These are phyloP conservation scores for Arctium lappa DNA, from an alignment of 129 eudicot genomes.

Conservation along the genomic window DNA sequence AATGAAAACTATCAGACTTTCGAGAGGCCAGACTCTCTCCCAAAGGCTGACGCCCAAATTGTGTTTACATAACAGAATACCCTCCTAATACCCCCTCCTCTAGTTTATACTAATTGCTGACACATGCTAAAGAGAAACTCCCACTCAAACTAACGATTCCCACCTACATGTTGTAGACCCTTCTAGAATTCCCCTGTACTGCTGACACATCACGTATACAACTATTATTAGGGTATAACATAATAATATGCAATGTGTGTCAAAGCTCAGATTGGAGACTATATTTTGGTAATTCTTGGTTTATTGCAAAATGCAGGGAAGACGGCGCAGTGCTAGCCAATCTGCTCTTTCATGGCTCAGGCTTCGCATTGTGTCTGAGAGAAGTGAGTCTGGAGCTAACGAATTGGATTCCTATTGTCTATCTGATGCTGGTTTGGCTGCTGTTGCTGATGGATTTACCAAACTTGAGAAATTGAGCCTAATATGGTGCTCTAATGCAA, in stretches of 20 bases:
- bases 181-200: too few species aligned
- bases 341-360: slow-evolving; percentile 40
- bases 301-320: slow-evolving; percentile 45
- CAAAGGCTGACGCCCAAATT: too few species aligned
- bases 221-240: too few species aligned
- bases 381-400: slow-evolving; percentile 42
- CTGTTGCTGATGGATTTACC: slow-evolving; percentile 65
- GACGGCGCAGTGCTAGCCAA: slow-evolving; percentile 54
- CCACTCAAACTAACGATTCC: too few species aligned
- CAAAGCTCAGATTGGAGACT: neutral
- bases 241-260: neutral
- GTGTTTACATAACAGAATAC: too few species aligned
- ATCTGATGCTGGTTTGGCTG: slow-evolving; percentile 80
- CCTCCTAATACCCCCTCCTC: too few species aligned
- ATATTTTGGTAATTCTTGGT: neutral
- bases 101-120: too few species aligned
- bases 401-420: slow-evolving; percentile 58
- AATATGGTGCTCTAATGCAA: slow-evolving; percentile 88
- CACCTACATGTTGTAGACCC: too few species aligned
- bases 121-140: too few species aligned
- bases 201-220: too few species aligned
- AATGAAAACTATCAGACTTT: too few species aligned
- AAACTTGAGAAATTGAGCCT: slow-evolving; percentile 84
- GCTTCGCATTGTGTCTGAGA: slow-evolving; percentile 43
- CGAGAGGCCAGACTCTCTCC: too few species aligned